Evolutionary conservation across 768 basidiomycete genomes (phyloP).

Genomic region (Guyanaporus albipodus): DNA sequence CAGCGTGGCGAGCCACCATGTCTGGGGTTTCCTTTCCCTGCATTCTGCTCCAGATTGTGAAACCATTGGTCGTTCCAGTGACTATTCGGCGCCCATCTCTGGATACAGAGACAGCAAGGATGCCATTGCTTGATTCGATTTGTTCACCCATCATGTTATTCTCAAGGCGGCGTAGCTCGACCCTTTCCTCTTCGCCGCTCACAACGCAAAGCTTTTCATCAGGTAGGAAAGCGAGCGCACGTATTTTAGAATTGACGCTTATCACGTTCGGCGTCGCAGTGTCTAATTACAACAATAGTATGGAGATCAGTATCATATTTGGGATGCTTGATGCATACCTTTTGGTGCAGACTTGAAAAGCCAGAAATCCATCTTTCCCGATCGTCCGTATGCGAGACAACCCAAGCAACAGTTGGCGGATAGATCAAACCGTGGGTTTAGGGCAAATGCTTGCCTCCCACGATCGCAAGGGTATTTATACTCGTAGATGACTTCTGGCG

Average conservation of each 20-base stretch:
- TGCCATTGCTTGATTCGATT: slow-evolving; percentile 1
- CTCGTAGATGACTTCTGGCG: background rate
- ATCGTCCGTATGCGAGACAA: background rate
- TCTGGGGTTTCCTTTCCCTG: background rate
- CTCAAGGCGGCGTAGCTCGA: slow-evolving; percentile 4
- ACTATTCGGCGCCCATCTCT: slow-evolving; percentile 7
- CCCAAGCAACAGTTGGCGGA: background rate
- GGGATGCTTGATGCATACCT: background rate
- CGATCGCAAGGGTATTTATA: background rate
- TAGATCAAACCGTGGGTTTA: background rate
- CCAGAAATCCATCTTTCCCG: background rate
- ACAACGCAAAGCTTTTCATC: background rate
- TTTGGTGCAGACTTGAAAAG: background rate
- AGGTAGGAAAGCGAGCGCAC: slow-evolving; percentile 10
- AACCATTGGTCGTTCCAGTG: slow-evolving; percentile 6
- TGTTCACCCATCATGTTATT: slow-evolving; percentile 9
- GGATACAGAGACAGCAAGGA: slow-evolving; percentile 11
- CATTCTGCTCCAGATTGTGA: slow-evolving; percentile 10
- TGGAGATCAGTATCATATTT: background rate
- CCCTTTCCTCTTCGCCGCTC: slow-evolving; percentile 10
- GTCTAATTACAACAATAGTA: background rate
- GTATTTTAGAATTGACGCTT: slow-evolving; percentile 9
- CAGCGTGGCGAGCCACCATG: background rate
- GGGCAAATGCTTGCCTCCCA: background rate
- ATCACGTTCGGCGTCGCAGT: background rate